Base-by-base conservation (phyloP, 345 rosid species). In the Salix exigua region DNA sequence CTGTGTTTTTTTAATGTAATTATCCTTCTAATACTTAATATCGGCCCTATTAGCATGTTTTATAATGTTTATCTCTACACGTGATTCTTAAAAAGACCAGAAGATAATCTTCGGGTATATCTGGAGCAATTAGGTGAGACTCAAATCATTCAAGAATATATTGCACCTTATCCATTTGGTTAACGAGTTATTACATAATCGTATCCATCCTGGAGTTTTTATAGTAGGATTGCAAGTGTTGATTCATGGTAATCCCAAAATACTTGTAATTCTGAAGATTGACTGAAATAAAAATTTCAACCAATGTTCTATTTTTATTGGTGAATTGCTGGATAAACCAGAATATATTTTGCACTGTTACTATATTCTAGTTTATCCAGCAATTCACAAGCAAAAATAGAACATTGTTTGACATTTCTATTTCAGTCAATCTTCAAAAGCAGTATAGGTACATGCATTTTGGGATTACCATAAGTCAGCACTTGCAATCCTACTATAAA, bases 111-210 rank as follows among this genome's bases (percentile, higher is more conserved):
- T 61, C 90, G 88, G 51, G 76, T 81, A 19, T 93, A 93, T 79
- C 85, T 96, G 35, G 92, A 91, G 84, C 77, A 79, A 50, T 74
- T 96, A 86, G 88, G 88, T 9, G 81, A 69, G 78, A 90, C 91
- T 0, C 85, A 80, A 17, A 83, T 87, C 62, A 92, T 93, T 80
- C 92, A 78, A 68, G 84, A n/a, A n/a, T n/a, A n/a, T n/a, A n/a
- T n/a, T n/a, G n/a, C n/a, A 23, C 81, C 86, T 76, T 86, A 96
- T 83, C 96, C 95, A 65, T 88, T 88, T 71, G 99, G 99, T 70
- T 91, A 96, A 82, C 73, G 73, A 48, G 84, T 92, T 11, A 91
- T 94, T 55, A 87, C 91, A 12, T 81, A 86, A 81, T 71, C 87
- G 31, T 76, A 85, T 38, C 78, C 88, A 18, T 82, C 83, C 31